Conservation (phyloP, 805 yeast species). For the Yarrowia yakushimensis region DNA sequence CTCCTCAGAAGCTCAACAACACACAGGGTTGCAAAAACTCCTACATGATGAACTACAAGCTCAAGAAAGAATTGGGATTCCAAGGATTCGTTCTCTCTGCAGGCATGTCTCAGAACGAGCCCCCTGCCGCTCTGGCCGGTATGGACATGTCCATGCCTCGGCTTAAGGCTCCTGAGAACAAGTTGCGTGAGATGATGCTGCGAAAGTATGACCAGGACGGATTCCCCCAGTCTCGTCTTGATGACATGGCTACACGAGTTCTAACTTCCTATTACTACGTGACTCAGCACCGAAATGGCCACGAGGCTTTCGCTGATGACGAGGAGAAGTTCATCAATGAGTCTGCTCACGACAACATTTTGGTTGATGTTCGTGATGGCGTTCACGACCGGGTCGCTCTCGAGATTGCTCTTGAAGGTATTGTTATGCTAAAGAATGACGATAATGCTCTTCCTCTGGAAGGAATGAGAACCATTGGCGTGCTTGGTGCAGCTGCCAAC, state of each 20-base stretch:
- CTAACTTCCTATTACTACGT: slow-evolving; percentile 50
- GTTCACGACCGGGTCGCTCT: slow-evolving; percentile 43
- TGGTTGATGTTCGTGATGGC: slow-evolving; percentile 1
- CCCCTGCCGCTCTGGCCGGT: slow-evolving; percentile 55
- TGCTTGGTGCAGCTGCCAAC: slow-evolving; percentile 44
- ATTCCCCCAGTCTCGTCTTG: slow-evolving; percentile 47
- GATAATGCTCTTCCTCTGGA: slow-evolving; percentile 53
- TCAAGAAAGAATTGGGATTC: slow-evolving; percentile 60
- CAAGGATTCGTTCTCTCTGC: slow-evolving; percentile 65
- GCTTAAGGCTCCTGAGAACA: slow-evolving; percentile 2
- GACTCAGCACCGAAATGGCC: slow-evolving; percentile 39
- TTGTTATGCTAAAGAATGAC: slow-evolving; percentile 50
- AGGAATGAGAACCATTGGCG: slow-evolving; percentile 41
- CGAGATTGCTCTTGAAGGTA: slow-evolving; percentile 55
- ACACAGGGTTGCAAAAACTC: slow-evolving; percentile 60
- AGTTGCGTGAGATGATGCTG: slow-evolving; percentile 15
- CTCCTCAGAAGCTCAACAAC: slow-evolving; percentile 55
- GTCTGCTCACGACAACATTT: neutral
- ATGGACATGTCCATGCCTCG: slow-evolving; percentile 56
- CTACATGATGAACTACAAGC: slow-evolving; percentile 50
- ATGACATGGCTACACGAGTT: slow-evolving; percentile 55
- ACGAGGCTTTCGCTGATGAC: neutral
- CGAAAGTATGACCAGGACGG: slow-evolving; percentile 8
- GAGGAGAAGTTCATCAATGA: neutral
- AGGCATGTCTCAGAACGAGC: slow-evolving; percentile 64